Percentiles rank a stretch among this genome's conserved stretches.
These are phyloP conservation scores for Escovopsis sp. DNA, from an alignment of 2,329 filamentous ascomycete species.

Conservation along the genomic window DNA sequence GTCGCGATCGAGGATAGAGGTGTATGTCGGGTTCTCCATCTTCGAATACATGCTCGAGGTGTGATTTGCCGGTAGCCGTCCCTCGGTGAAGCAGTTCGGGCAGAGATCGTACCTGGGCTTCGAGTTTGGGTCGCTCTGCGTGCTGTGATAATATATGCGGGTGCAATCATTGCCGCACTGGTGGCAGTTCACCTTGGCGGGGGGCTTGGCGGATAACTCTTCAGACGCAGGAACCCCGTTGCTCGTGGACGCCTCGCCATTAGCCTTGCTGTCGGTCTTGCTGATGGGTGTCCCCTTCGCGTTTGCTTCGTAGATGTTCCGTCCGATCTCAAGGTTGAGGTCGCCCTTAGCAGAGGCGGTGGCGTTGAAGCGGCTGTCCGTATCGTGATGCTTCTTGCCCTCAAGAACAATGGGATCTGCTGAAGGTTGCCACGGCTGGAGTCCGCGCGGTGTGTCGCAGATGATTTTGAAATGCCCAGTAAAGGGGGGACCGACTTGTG, in stretches of 20 bases:
- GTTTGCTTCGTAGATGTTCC: conserved; percentile 89
- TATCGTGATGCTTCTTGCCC: conserved; percentile 46
- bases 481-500: conserved; percentile 89
- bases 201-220: conserved; percentile 48
- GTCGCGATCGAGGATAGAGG: conserved; percentile 64
- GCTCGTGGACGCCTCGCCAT: conserved; percentile 53
- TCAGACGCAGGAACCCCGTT: conserved; percentile 49
- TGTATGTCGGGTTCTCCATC: conserved; percentile 76
- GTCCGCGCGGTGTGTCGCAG: conserved; percentile 83
- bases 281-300: conserved; percentile 62
- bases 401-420: conserved; percentile 54
- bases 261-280: conserved; percentile 54
- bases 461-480: conserved; percentile 95
- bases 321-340: conserved; percentile 79
- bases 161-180: conserved; percentile 86
- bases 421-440: conserved; percentile 89
- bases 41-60: conserved; percentile 70
- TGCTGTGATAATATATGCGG: conserved; percentile 43
- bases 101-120: conserved; percentile 77
- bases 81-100: conserved; percentile 77
- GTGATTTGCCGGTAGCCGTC: conserved; percentile 66
- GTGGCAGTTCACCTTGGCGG: conserved; percentile 65
- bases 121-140: conserved; percentile 39
- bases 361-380: conserved; percentile 57
- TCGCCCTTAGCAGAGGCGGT: conserved; percentile 58